A percentile compares a stretch with the other conserved stretches of the same genome.
Conservation (phyloP, 176 grass and related monocot species). For the Zoysia pacifica region DNA sequence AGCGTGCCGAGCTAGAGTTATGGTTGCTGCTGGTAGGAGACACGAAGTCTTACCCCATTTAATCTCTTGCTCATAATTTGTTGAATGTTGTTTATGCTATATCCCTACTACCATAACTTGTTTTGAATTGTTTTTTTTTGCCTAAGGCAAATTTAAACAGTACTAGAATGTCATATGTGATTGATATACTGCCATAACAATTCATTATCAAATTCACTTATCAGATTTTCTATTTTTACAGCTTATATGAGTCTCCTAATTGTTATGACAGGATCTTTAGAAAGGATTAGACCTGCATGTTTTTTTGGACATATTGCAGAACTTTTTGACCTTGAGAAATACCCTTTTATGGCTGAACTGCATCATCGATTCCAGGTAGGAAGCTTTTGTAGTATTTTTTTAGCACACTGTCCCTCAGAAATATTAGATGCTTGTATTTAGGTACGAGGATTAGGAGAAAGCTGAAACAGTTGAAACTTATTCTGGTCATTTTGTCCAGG, state of each 20-base stretch:
- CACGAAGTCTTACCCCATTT: constrained; percentile 93
- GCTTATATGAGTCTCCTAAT: constrained; percentile 19
- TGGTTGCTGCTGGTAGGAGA: constrained; percentile 91
- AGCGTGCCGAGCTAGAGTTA: constrained; percentile 94
- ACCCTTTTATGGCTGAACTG: constrained; percentile 80
- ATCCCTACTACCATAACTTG: constrained; percentile 4
- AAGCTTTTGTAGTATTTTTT: constrained; percentile 21
- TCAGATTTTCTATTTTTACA: constrained; percentile 7
- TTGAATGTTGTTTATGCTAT: not conserved
- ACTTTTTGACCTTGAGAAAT: constrained; percentile 99
- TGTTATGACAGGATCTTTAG: constrained; percentile 72
- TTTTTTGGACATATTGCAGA: constrained; percentile 92
- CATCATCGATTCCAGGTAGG: constrained; percentile 92
- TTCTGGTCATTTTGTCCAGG: constrained; percentile 54
- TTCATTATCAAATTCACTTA: constrained; percentile 18
- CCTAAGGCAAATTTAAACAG: constrained; percentile 3
- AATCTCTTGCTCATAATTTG: constrained; percentile 16
- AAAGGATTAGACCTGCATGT: constrained; percentile 93
- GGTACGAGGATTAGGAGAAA: not conserved
- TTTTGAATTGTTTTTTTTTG: not conserved
- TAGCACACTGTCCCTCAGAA: constrained; percentile 16
- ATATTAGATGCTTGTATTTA: constrained; percentile 6
- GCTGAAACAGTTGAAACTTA: constrained; percentile 1
- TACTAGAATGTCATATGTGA: not conserved
- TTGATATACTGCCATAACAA: not conserved